phyloP scores from a whole-genome alignment of 495 filamentous ascomycete genomes.

The Neurospora sp. region DNA sequence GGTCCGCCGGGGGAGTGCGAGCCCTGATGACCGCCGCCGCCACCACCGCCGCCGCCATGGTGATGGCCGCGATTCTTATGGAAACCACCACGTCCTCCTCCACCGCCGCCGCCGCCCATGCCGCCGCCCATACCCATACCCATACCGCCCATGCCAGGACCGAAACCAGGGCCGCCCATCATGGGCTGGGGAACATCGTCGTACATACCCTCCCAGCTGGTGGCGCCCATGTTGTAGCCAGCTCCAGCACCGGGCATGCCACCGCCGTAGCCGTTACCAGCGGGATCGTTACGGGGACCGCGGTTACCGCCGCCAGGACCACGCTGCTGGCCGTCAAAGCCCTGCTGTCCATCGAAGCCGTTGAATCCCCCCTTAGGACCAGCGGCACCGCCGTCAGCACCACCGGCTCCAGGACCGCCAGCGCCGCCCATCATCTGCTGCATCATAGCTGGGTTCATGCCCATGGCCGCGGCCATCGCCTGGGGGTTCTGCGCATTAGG shows the following conservation, averaged over 20 bases:
- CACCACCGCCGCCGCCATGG: slow-evolving; percentile 19
- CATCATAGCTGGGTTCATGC: slow-evolving; percentile 75
- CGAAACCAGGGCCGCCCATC: slow-evolving; percentile 39
- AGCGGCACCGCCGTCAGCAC: slow-evolving; percentile 21
- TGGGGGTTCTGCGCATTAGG: slow-evolving; percentile 9
- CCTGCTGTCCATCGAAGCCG: slow-evolving; percentile 47
- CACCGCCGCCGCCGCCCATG: slow-evolving; percentile 37
- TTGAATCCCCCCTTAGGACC: slow-evolving; percentile 30
- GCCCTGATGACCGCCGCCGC: slow-evolving; percentile 19
- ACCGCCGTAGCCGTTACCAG: slow-evolving; percentile 18
- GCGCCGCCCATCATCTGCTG: slow-evolving; percentile 65
- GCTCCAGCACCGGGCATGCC: slow-evolving; percentile 20
- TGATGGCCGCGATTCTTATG: slow-evolving; percentile 24
- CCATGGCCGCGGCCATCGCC: slow-evolving; percentile 38
- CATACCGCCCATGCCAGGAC: slow-evolving; percentile 36
- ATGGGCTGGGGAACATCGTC: slow-evolving; percentile 91
- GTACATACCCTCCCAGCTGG: slow-evolving; percentile 98
- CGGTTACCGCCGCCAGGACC: slow-evolving; percentile 23
- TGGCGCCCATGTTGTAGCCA: slow-evolving; percentile 36
- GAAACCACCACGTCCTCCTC: slow-evolving; percentile 43
- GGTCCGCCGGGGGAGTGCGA: slow-evolving; percentile 10
- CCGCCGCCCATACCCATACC: slow-evolving; percentile 45
- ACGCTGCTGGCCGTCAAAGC: slow-evolving; percentile 64
- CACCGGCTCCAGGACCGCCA: slow-evolving; percentile 20
- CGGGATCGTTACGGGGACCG: slow-evolving; percentile 20